A percentile compares a stretch with the other conserved stretches of the same genome.
Evolutionary conservation across 495 filamentous ascomycete species (phyloP).

Genomic region (Aspergillus cristatus): DNA sequence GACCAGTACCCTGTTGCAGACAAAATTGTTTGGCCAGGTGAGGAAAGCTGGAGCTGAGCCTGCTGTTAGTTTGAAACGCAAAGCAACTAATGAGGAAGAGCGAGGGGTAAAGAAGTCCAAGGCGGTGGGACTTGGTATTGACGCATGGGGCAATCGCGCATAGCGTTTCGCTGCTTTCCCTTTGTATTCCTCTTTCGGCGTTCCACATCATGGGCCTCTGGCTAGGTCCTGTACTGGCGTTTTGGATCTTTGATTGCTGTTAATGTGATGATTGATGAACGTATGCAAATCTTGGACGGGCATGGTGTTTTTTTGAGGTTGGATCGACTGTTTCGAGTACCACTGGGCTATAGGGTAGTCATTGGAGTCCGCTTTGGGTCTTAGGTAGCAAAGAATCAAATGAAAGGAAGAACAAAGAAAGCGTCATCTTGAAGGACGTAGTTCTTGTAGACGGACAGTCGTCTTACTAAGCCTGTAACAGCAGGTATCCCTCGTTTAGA

Average conservation of each 20-base stretch:
- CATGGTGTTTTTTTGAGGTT: neutral
- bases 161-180: constrained; percentile 2
- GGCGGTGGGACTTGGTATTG: constrained; percentile 59
- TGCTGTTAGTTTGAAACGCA: constrained; percentile 45
- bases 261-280: constrained; percentile 11
- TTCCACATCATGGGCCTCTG: no score
- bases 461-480: no score
- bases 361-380: no score
- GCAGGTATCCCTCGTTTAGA: no score
- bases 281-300: neutral
- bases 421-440: no score
- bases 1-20: constrained; percentile 43
- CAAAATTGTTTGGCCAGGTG: constrained; percentile 59
- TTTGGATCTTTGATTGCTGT: neutral
- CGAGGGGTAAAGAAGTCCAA: constrained; percentile 51
- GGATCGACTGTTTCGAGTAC: neutral
- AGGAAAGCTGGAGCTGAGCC: constrained; percentile 46
- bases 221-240: neutral
- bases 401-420: no score
- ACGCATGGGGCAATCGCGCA: constrained; percentile 25
- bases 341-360: neutral
- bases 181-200: neutral
- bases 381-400: no score
- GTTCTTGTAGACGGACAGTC: no score
- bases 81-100: constrained; percentile 38